Evolutionary conservation across 2,329 filamentous ascomycete species (phyloP).

Genomic region (Verticillium longisporum): DNA sequence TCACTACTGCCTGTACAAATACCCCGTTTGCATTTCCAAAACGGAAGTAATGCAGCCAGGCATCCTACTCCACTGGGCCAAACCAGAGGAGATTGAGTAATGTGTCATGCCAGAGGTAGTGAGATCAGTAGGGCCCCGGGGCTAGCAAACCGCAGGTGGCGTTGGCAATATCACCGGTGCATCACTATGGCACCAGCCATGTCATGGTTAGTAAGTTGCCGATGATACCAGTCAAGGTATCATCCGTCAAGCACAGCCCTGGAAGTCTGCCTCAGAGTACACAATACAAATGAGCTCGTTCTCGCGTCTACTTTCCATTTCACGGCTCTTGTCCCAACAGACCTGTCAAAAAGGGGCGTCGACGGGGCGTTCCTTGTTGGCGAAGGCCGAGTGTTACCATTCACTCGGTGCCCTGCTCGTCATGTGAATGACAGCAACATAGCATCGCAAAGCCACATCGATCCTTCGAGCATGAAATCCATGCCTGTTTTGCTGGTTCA

Average conservation of each 20-base stretch:
- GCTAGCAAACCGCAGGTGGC: neutral
- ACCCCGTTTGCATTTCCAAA: no score
- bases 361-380: neutral
- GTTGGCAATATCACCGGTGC: neutral
- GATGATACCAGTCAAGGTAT: neutral
- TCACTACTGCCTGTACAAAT: neutral
- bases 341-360: neutral
- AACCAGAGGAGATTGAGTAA: no score
- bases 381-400: neutral
- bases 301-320: neutral
- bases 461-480: neutral
- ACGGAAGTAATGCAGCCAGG: no score
- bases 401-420: neutral
- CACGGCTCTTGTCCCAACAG: neutral
- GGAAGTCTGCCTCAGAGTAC: neutral
- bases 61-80: no score
- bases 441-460: neutral
- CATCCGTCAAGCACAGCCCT: neutral
- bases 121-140: neutral
- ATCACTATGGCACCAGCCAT: neutral
- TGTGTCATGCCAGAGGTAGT: neutral
- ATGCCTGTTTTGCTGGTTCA: neutral
- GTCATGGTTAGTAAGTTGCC: neutral
- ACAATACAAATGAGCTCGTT: neutral
- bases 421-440: constrained; percentile 6